Conservation (phyloP, 2,329 filamentous ascomycete species). For the Penicillium crustosum region DNA sequence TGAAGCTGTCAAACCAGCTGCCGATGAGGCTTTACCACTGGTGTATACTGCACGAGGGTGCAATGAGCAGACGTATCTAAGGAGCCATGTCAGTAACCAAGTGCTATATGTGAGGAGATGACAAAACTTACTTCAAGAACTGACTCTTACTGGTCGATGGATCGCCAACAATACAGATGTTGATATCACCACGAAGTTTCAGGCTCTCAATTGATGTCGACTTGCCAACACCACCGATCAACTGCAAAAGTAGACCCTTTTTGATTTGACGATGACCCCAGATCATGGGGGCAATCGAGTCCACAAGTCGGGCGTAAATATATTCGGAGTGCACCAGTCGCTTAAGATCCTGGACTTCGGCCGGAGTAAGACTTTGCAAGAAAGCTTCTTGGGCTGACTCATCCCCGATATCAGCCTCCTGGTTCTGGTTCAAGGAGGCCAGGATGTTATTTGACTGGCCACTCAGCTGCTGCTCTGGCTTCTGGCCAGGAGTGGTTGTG, state of each 20-base stretch:
- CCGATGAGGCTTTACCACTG: conserved; percentile 94
- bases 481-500: conserved; percentile 73
- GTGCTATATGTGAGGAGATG: too few relatives aligned
- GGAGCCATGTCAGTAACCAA: neutral
- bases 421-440: conserved; percentile 73
- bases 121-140: conserved; percentile 73
- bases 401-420: conserved; percentile 69
- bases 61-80: conserved; percentile 79
- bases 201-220: conserved; percentile 82
- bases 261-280: conserved; percentile 98
- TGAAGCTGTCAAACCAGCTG: conserved; percentile 93
- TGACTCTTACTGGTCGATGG: conserved; percentile 97
- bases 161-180: conserved; percentile 97
- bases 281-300: conserved; percentile 93
- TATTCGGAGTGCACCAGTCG: conserved; percentile 93
- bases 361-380: conserved; percentile 76
- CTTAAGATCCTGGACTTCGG: conserved; percentile 89
- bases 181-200: conserved; percentile 94
- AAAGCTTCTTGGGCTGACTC: conserved; percentile 86
- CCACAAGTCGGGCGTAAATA: conserved; percentile 88
- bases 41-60: conserved; percentile 97
- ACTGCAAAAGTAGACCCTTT: conserved; percentile 88
- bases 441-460: conserved; percentile 82
- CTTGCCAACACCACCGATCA: conserved; percentile 95
- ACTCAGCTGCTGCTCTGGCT: conserved; percentile 65